Conservation (phyloP, 192 early-diverging fungal genomes). For the Podila epicladia region DNA sequence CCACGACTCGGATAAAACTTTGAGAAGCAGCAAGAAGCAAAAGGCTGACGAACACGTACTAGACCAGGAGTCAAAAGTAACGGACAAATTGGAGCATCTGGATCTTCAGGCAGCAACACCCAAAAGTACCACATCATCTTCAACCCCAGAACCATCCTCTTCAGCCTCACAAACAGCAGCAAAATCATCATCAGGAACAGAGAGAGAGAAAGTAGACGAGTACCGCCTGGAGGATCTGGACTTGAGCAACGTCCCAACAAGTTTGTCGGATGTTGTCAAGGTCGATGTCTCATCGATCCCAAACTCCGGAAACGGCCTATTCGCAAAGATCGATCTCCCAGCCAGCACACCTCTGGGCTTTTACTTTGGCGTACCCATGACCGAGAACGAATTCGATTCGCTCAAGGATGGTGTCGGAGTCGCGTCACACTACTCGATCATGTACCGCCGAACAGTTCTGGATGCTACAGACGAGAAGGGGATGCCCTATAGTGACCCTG, state of each 20-base stretch:
- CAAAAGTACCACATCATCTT: slow-evolving; percentile 9
- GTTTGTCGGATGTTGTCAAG: slow-evolving; percentile 69
- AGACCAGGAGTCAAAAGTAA: slow-evolving; percentile 20
- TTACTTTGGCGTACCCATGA: slow-evolving; percentile 98
- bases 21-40: slow-evolving; percentile 26
- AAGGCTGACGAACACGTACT: slow-evolving; percentile 16
- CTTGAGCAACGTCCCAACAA: slow-evolving; percentile 65
- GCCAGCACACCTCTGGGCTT: slow-evolving; percentile 85
- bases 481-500: slow-evolving; percentile 76
- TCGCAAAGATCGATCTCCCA: slow-evolving; percentile 79
- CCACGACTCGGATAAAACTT: background rate
- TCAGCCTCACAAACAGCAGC: background rate
- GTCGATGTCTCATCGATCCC: slow-evolving; percentile 73
- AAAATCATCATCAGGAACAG: background rate
- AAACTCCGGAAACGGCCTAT: slow-evolving; percentile 79
- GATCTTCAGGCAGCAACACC: slow-evolving; percentile 16
- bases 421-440: slow-evolving; percentile 90
- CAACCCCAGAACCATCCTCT: slow-evolving; percentile 1
- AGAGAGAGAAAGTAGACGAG: slow-evolving; percentile 39
- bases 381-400: slow-evolving; percentile 93
- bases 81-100: slow-evolving; percentile 23
- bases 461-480: slow-evolving; percentile 91
- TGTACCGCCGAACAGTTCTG: slow-evolving; percentile 89
- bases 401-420: slow-evolving; percentile 84
- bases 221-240: slow-evolving; percentile 60